These are phyloP conservation scores for Musa balbisiana DNA, from an alignment of 202 grass and related monocot species.

Conservation along the genomic window DNA sequence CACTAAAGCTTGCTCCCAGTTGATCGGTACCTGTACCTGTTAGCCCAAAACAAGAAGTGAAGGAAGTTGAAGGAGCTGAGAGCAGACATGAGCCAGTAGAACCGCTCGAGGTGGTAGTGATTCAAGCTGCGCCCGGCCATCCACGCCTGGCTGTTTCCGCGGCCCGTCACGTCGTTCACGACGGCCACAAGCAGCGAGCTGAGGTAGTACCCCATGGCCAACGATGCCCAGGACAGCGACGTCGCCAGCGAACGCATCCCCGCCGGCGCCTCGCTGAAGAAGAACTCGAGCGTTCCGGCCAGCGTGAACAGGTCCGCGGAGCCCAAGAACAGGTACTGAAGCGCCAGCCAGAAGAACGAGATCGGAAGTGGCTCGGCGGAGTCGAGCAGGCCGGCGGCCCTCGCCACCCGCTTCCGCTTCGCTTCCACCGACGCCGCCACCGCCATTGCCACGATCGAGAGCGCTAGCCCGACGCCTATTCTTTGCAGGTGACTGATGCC, in stretches of 20 bases:
- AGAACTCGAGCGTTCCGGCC: constrained; percentile 24
- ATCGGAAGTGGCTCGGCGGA: neutral
- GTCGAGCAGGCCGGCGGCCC: neutral
- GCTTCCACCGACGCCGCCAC: constrained; percentile 3
- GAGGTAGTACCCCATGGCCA: constrained; percentile 15
- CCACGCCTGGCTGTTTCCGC: neutral
- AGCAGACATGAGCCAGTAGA: constrained; percentile 90
- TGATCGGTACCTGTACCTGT: constrained; percentile 65
- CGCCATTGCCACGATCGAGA: constrained; percentile 8
- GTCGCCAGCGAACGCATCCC: constrained; percentile 22
- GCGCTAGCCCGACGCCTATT: constrained; percentile 11
- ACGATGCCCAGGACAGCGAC: constrained; percentile 16
- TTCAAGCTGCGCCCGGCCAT: constrained; percentile 50
- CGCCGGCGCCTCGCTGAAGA: constrained; percentile 13
- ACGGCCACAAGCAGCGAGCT: constrained; percentile 14
- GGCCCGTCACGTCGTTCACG: constrained; percentile 10
- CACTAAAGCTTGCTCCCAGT: constrained; percentile 3
- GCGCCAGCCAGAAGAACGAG: constrained; percentile 10
- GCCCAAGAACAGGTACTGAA: constrained; percentile 17
- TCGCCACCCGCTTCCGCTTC: constrained; percentile 8
- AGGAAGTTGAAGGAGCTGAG: constrained; percentile 55
- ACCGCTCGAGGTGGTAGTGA: constrained; percentile 60
- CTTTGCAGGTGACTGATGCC: constrained; percentile 24
- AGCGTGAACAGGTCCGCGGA: constrained; percentile 16
- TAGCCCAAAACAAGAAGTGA: constrained; percentile 48